Percentiles rank a stretch among this genome's conserved stretches.
These are phyloP conservation scores for Colletotrichum somersetense DNA, from an alignment of 2,329 filamentous ascomycete species.

Conservation along the genomic window DNA sequence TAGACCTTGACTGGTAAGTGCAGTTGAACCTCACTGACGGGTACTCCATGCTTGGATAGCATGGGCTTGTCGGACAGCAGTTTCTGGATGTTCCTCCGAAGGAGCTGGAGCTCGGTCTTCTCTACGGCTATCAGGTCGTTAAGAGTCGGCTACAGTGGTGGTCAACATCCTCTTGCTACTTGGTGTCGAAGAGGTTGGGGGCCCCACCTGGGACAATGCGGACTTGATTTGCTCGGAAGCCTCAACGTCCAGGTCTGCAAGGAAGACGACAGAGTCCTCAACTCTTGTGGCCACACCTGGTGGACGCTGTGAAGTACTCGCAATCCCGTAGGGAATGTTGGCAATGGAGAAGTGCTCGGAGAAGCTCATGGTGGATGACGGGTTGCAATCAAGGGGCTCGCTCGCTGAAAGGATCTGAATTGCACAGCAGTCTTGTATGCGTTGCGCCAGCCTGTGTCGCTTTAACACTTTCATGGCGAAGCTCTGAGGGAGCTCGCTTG, in stretches of 20 bases:
- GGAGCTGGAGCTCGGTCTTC: slow-evolving; percentile 51
- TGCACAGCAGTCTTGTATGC: not conserved
- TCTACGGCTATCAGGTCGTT: slow-evolving; percentile 64
- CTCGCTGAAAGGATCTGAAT: not conserved
- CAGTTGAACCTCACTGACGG: slow-evolving; percentile 49
- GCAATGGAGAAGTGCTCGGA: slow-evolving; percentile 65
- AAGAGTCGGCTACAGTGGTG: slow-evolving; percentile 55
- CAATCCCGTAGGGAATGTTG: slow-evolving; percentile 68
- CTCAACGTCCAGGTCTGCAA: slow-evolving; percentile 56
- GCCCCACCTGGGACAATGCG: slow-evolving; percentile 17
- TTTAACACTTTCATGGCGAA: slow-evolving; percentile 11
- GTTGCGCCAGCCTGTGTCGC: not conserved
- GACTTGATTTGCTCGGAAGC: slow-evolving; percentile 12
- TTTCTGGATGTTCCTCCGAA: slow-evolving; percentile 57
- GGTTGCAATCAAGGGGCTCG: not conserved
- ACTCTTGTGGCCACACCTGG: slow-evolving; percentile 63
- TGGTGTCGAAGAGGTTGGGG: slow-evolving; percentile 26
- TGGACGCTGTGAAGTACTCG: slow-evolving; percentile 54
- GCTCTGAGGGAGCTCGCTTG: slow-evolving; percentile 1
- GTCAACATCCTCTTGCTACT: slow-evolving; percentile 43
- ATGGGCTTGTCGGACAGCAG: slow-evolving; percentile 43
- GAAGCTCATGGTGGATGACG: slow-evolving; percentile 18
- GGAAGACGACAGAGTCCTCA: slow-evolving; percentile 64
- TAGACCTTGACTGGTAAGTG: slow-evolving; percentile 68
- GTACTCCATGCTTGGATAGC: slow-evolving; percentile 17